Evolutionary conservation across 2,329 filamentous ascomycete species (phyloP), one percentile per base, ranked within the genome.

Genomic region (Pseudogymnoascus sp.): DNA sequence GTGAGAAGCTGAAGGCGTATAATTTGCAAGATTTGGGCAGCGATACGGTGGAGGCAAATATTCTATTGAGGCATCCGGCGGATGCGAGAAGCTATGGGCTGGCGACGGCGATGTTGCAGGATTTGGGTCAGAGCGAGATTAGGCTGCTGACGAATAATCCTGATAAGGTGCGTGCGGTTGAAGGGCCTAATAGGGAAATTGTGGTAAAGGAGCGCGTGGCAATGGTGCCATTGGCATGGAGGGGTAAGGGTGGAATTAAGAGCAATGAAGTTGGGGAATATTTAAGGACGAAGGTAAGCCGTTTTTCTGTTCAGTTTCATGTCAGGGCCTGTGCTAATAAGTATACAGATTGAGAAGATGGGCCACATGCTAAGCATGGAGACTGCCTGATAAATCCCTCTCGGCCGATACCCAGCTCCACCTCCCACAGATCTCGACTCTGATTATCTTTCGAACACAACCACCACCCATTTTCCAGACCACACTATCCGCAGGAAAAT

Each of bases 11-110:
- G 39, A 97, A 99, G 76, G 94, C 94, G 4, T 99, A 99, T 75
- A 99, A 99, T 71, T 79, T 99, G 45, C 94, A 99, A 74, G 94
- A 99, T 75, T 79, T 99, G 27, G 94, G 94, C 0, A 92, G 89
- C n/a, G 94, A 99, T 75, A 99, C 94, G 0, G 95, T 97, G 36
- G 92, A 99, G 76, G 94, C 94, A 1, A 99, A 99, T 70, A 77
- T 99, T 52, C 74, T 97, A 25, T 79, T 99, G 42, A 81, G 94
- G 48, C 94, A 99, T 74, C 94, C 94, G 0, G 94, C 94, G 1
- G 94, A 99, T 74, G 94, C 94, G 21, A 81, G 94, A 61, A 96
- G 90, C 69, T 99, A 99, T 71, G 94, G 94, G 1, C 77, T 99
- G n/a, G 94, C 94, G 1, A 99, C 94, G 1, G 92, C 93, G 0